Base-by-base conservation (phyloP, 345 rosid species). In the Brassica incana region DNA sequence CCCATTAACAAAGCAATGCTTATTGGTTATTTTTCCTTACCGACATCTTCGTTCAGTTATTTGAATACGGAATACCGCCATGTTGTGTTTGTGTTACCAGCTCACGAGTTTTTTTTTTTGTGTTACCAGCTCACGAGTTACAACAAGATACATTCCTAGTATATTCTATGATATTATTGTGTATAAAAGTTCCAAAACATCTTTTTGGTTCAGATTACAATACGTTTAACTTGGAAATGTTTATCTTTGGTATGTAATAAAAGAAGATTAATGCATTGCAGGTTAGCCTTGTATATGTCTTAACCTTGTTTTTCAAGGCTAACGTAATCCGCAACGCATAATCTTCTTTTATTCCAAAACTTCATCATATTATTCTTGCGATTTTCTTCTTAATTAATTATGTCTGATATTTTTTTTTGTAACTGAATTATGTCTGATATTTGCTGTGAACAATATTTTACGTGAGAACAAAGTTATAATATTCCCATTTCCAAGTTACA, bases 271-370 rank as follows among this genome's bases (percentile, higher is more conserved):
- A 30, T 30, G 33, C 33, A 30, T 30, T 30, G 33, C 33, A 5
- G 33, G 33, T 30, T 30, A 30, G 33, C 33, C 33, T 36, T 65
- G 16, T 35, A 4, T 36, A 0, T 66, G 30, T 65, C 48, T 45
- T 36, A 66, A 18, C 40, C 30, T 66, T 66, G 52, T 66, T 38
- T 66, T 66, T 30, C 69, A 66, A 66, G 30, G 30, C 43, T 36
- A 50, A 50, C 33, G 33, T 30, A 30, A 30, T n/a, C 67, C 20
- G 67, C 23, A 64, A 33, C 7, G 45, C 43, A 32, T 64, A 36
- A 66, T 58, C 8, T 20, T 18, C 11, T 56, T 58, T 36, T 36
- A 16, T 66, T 0, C 15, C 52, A 66, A 18, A 36, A 10, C 16
- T 15, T 20, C 48, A 35, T 15, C 23, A 35, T 66, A 11, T 45